Base-by-base conservation (phyloP, 768 basidiomycete genomes). In the Suillus ampliporus region DNA sequence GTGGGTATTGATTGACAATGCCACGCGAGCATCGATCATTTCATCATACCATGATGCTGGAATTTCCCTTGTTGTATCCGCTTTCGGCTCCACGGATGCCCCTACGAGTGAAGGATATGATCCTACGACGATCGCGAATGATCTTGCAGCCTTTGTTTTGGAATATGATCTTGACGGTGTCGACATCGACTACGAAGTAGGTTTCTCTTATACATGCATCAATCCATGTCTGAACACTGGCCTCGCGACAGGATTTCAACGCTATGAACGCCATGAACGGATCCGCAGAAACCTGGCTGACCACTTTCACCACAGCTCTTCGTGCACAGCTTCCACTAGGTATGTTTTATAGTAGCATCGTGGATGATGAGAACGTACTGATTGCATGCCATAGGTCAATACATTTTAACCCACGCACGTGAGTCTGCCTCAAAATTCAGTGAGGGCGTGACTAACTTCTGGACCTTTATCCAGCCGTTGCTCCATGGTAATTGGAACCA, bases 181-280 rank as follows among this genome's bases (percentile, higher is more conserved):
- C 28, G 89, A 91, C 69, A 86, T 92, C 40, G 89, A 91, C 72
- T 91, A 90, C 68, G 89, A 88, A 77, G 82, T 81, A 40, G 19
- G 61, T 57, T 44, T 46, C 57, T 48, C 47, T 54, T 19, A 14
- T 3, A 23, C 9, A 46, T 52, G 17, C 60, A 56, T 61, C 41
- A 31, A 9, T 47, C 17, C 23, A 19, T 35, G n/a, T 53, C 35
- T 54, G n/a, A 46, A 61, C 21, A n/a, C 23, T 48, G 9, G 58
- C 56, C 38, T 52, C 48, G 59, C 35, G 23, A 23, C 60, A 89
- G 85, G 89, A 90, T 67, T 89, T 90, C 67, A 74, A 77, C 65
- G 88, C 89, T 0, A 82, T 89, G 62, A 77, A 87, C 60, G 77
- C 76, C 21, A 81, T 83, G 13, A 75, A 78, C 51, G 85, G 83